A percentile compares a stretch with the other conserved stretches of the same genome.
These are phyloP conservation scores for Linderniella brevidens DNA, from an alignment of 257 asterid genomes.

Conservation along the genomic window DNA sequence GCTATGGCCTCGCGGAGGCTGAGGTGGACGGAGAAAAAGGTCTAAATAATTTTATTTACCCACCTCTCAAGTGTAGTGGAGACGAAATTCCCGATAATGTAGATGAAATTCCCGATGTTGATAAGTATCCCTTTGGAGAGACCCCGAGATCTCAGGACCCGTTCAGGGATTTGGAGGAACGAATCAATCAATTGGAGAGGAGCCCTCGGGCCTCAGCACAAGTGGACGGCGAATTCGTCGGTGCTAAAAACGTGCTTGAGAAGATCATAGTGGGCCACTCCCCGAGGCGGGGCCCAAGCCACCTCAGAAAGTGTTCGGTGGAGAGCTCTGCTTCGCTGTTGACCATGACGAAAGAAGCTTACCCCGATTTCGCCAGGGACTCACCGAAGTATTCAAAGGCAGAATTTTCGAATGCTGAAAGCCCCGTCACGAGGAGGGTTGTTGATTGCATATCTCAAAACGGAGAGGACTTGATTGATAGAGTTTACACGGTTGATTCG, in stretches of 20 bases:
- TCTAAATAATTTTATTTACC: slow-evolving; percentile 37
- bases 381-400: slow-evolving; percentile 50
- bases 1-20: slow-evolving; percentile 63
- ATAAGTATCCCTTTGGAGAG: slow-evolving; percentile 63
- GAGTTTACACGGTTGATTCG: slow-evolving; percentile 83
- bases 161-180: slow-evolving; percentile 51
- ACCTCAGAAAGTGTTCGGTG: slow-evolving; percentile 36
- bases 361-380: slow-evolving; percentile 27
- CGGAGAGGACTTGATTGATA: slow-evolving; percentile 60
- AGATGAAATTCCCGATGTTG: slow-evolving; percentile 43
- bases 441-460: slow-evolving; percentile 35
- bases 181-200: slow-evolving; percentile 68
- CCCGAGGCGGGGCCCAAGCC: slow-evolving; percentile 39
- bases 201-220: slow-evolving; percentile 35
- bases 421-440: slow-evolving; percentile 28
- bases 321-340: slow-evolving; percentile 36
- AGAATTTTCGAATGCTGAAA: slow-evolving; percentile 31
- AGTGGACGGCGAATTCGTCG: slow-evolving; percentile 35
- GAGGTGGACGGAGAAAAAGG: slow-evolving; percentile 43
- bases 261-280: slow-evolving; percentile 65
- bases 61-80: slow-evolving; percentile 62
- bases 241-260: slow-evolving; percentile 41
- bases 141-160: slow-evolving; percentile 43
- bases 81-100: slow-evolving; percentile 32
- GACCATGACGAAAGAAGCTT: slow-evolving; percentile 27